Percentiles rank a stretch among this genome's conserved stretches.
Evolutionary conservation across 179 eudicot species (phyloP).

Genomic region (Silene noctiflora): DNA sequence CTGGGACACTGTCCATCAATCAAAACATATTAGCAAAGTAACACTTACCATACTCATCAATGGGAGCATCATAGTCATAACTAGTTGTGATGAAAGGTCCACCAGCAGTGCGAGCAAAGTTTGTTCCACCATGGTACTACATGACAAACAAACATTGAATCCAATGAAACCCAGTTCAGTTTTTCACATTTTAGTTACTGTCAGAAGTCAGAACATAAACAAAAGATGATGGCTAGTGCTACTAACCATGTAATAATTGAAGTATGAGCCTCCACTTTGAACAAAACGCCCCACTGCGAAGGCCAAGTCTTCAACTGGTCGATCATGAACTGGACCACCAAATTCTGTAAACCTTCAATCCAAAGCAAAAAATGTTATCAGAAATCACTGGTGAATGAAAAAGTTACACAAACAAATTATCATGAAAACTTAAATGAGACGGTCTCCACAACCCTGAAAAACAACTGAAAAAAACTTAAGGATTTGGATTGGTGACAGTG

Average conservation of each 20-base stretch:
- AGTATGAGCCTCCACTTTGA: conserved; percentile 65
- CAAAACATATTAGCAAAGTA: neutral
- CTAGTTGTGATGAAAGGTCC: conserved; percentile 85
- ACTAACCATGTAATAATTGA: conserved; percentile 74
- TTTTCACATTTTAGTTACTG: neutral
- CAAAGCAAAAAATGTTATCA: neutral
- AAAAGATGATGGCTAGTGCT: neutral
- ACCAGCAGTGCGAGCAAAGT: conserved; percentile 82
- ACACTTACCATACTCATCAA: conserved; percentile 76
- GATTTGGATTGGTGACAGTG: neutral
- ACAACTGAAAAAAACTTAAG: neutral
- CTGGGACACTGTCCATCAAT: neutral
- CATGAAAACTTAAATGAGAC: neutral
- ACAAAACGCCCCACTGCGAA: conserved; percentile 71
- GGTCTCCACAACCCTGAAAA: neutral
- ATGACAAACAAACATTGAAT: conserved; percentile 12
- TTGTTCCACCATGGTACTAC: conserved; percentile 91
- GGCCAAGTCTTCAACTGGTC: conserved; percentile 81
- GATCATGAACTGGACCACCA: conserved; percentile 54
- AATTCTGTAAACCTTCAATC: conserved; percentile 59
- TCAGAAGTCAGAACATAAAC: neutral
- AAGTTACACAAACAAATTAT: neutral
- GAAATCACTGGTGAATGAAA: neutral
- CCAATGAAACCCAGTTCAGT: neutral
- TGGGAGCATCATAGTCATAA: conserved; percentile 87